Conservation (phyloP, 164 flowering plant genomes). For the Cinnamomum chago region DNA sequence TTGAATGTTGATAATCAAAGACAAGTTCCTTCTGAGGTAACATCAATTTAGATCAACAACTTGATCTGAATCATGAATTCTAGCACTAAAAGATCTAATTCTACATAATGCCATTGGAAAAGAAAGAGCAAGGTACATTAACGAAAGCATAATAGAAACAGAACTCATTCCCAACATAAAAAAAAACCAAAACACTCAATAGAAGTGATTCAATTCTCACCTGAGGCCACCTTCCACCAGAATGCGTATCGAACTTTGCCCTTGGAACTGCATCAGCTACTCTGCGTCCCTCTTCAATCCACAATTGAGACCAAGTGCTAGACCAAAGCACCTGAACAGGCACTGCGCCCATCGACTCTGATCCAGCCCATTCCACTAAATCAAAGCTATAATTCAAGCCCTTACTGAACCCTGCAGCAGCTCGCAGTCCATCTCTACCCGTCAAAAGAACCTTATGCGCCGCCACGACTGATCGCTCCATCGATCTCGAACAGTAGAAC, state of each 20-base stretch:
- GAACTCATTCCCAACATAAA: background rate
- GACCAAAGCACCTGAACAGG: constrained; percentile 90
- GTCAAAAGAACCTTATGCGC: constrained; percentile 72
- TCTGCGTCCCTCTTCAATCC: constrained; percentile 64
- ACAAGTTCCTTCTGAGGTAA: too few relatives aligned
- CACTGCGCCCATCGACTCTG: constrained; percentile 43
- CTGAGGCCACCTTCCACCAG: constrained; percentile 93
- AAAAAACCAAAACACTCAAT: background rate
- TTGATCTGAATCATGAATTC: background rate
- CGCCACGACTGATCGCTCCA: constrained; percentile 36
- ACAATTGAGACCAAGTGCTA: constrained; percentile 55
- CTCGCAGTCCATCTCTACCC: constrained; percentile 55
- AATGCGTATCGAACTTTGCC: constrained; percentile 59
- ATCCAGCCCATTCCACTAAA: constrained; percentile 68
- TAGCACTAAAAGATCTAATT: background rate
- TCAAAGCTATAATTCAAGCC: constrained; percentile 72
- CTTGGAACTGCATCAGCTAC: constrained; percentile 57
- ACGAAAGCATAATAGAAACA: background rate
- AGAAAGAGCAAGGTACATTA: background rate
- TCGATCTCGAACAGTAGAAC: constrained; percentile 44
- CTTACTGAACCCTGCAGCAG: constrained; percentile 54
- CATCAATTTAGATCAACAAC: background rate
- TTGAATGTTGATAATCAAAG: background rate
- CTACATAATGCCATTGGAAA: background rate
- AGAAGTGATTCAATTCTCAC: constrained; percentile 30